These are phyloP conservation scores for Aquanectria penicillioides DNA, from an alignment of 2,329 filamentous ascomycete genomes.

Conservation along the genomic window DNA sequence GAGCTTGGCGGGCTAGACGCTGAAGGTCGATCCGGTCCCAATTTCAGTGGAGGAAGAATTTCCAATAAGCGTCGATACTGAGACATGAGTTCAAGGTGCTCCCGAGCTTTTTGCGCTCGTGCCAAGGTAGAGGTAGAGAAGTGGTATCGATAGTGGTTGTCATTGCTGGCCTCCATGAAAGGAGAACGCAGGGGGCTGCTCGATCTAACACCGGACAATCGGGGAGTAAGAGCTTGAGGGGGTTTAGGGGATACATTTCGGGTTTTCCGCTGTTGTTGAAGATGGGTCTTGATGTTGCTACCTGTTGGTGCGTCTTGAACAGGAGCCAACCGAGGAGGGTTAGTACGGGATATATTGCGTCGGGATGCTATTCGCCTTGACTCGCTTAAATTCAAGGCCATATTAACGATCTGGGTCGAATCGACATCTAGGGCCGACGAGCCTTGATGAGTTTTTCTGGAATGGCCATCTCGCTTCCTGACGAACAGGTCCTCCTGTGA, in stretches of 20 bases:
- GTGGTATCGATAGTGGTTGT: slow-evolving; percentile 66
- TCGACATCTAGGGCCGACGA: slow-evolving; percentile 70
- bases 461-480: slow-evolving; percentile 34
- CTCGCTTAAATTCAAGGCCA: slow-evolving; percentile 90
- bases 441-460: slow-evolving; percentile 29
- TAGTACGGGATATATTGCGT: slow-evolving; percentile 63
- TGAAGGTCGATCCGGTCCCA: slow-evolving; percentile 48
- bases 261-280: slow-evolving; percentile 75
- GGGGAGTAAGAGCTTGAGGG: slow-evolving; percentile 54
- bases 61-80: slow-evolving; percentile 87
- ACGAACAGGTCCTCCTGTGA: slow-evolving; percentile 39
- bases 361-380: slow-evolving; percentile 73
- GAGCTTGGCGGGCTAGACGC: slow-evolving; percentile 56
- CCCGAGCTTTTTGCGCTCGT: slow-evolving; percentile 84
- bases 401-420: slow-evolving; percentile 88
- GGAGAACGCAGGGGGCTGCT: slow-evolving; percentile 58
- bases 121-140: slow-evolving; percentile 84
- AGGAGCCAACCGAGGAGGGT: slow-evolving; percentile 61
- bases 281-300: slow-evolving; percentile 72
- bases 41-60: slow-evolving; percentile 77
- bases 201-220: slow-evolving; percentile 52
- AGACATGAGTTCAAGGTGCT: slow-evolving; percentile 84
- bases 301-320: slow-evolving; percentile 63
- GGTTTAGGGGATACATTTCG: slow-evolving; percentile 69
- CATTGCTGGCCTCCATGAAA: slow-evolving; percentile 53